Evolutionary conservation across 1,284 basidiomycete genomes (phyloP).

Genomic region (Xerocomus nothofagi): DNA sequence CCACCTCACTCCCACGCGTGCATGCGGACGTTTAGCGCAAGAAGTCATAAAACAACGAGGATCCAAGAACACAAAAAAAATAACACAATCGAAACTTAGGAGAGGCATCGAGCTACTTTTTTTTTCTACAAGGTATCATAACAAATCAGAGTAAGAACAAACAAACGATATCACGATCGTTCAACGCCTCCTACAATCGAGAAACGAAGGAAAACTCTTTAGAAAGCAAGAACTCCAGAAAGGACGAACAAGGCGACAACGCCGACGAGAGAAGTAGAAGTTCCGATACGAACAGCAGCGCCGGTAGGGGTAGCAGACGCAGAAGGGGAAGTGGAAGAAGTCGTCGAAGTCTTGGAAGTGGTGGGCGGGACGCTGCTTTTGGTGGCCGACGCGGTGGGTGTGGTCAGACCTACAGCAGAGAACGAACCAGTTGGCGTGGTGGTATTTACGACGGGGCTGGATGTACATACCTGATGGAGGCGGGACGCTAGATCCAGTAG

Average conservation of each 20-base stretch:
- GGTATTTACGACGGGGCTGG: background rate
- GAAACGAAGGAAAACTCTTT: background rate
- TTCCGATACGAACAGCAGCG: slow-evolving; percentile 25
- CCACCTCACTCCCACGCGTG: slow-evolving; percentile 10
- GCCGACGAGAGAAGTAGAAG: slow-evolving; percentile 23
- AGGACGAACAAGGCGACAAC: slow-evolving; percentile 24
- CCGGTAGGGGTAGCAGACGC: slow-evolving; percentile 16
- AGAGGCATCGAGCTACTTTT: slow-evolving; percentile 5
- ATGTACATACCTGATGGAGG: slow-evolving; percentile 23
- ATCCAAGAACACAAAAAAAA: slow-evolving; percentile 4
- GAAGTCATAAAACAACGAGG: background rate
- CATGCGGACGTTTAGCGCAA: background rate
- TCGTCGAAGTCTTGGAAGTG: background rate
- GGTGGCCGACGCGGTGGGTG: background rate
- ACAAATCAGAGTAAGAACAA: background rate
- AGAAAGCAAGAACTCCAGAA: slow-evolving; percentile 26
- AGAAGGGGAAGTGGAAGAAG: slow-evolving; percentile 1
- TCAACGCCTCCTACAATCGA: slow-evolving; percentile 4
- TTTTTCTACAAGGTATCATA: slow-evolving; percentile 2
- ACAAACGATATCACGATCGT: slow-evolving; percentile 8
- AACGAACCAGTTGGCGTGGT: slow-evolving; percentile 14
- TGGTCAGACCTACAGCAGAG: background rate
- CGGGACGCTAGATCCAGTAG: background rate
- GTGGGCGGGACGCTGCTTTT: background rate
- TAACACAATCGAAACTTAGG: slow-evolving; percentile 23